A percentile compares a stretch with the other conserved stretches of the same genome.
phyloP scores from a whole-genome alignment of 2,329 filamentous ascomycete species.

The Cladosporium sp. region DNA sequence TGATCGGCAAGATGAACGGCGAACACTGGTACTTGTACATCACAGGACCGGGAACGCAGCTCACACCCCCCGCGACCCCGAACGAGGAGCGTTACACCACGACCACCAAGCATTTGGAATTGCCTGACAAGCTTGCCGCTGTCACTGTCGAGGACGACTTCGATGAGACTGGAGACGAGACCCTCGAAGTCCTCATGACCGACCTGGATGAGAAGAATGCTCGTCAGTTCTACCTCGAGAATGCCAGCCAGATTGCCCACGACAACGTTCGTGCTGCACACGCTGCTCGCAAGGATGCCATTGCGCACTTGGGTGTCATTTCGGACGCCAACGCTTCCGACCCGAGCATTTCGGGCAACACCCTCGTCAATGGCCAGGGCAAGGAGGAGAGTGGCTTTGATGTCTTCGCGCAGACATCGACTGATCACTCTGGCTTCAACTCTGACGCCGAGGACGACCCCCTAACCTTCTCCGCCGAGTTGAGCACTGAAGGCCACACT shows the following conservation, averaged over 20 bases:
- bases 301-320: slow-evolving; percentile 61
- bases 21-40: slow-evolving; percentile 99
- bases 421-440: slow-evolving; percentile 60
- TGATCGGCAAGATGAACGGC: slow-evolving; percentile 99
- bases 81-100: slow-evolving; percentile 52
- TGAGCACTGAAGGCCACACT: slow-evolving; percentile 91
- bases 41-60: slow-evolving; percentile 75
- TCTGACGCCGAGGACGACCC: slow-evolving; percentile 52
- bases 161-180: slow-evolving; percentile 81
- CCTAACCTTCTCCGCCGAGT: slow-evolving; percentile 64
- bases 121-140: slow-evolving; percentile 56
- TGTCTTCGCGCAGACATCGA: slow-evolving; percentile 75
- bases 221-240: slow-evolving; percentile 69
- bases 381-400: slow-evolving; percentile 61
- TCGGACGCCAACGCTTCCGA: slow-evolving; percentile 49
- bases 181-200: slow-evolving; percentile 68
- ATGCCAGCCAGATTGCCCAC: slow-evolving; percentile 88
- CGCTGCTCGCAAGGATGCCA: slow-evolving; percentile 61
- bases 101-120: slow-evolving; percentile 59
- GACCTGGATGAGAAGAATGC: slow-evolving; percentile 66
- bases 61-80: slow-evolving; percentile 83
- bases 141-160: slow-evolving; percentile 36
- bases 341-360: slow-evolving; percentile 39
- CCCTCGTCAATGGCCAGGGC: slow-evolving; percentile 34
- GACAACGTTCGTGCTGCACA: slow-evolving; percentile 69